Percentiles rank a stretch among this genome's conserved stretches.
Evolutionary conservation across 1,284 basidiomycete genomes (phyloP).

Genomic region (Trichosporon coremiiforme): DNA sequence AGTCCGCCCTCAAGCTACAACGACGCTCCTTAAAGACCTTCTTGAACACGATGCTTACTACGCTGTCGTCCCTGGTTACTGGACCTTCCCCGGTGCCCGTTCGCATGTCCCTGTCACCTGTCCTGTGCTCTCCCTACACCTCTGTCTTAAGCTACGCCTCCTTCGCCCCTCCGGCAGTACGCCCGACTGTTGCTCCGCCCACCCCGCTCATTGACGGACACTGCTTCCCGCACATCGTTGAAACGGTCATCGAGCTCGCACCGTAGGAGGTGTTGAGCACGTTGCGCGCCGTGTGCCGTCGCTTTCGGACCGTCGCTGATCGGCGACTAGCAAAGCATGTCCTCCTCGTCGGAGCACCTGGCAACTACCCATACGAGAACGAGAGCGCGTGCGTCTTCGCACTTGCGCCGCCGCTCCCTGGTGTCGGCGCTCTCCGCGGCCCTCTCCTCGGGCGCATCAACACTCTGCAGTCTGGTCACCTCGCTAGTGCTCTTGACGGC

Average conservation of each 20-base stretch:
- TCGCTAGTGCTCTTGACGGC: not conserved
- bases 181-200: not conserved
- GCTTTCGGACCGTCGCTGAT: conserved; percentile 2
- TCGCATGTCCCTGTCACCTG: not conserved
- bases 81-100: not conserved
- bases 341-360: not conserved
- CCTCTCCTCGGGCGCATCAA: not conserved
- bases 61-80: not conserved
- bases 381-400: conserved; percentile 4
- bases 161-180: not conserved
- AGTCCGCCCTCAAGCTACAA: not conserved
- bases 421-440: not conserved
- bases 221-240: conserved; percentile 17
- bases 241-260: conserved; percentile 12
- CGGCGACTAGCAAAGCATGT: conserved; percentile 6
- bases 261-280: conserved; percentile 1
- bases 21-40: not conserved
- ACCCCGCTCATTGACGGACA: not conserved
- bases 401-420: not conserved
- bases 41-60: not conserved
- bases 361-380: not conserved
- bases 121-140: not conserved
- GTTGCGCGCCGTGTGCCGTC: conserved; percentile 11
- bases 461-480: not conserved
- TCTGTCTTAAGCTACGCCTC: not conserved